Evolutionary conservation across 352 stramenopile genomes (phyloP), one percentile per base, ranked within the genome.

Genomic region (Thalassiosira hispida): DNA sequence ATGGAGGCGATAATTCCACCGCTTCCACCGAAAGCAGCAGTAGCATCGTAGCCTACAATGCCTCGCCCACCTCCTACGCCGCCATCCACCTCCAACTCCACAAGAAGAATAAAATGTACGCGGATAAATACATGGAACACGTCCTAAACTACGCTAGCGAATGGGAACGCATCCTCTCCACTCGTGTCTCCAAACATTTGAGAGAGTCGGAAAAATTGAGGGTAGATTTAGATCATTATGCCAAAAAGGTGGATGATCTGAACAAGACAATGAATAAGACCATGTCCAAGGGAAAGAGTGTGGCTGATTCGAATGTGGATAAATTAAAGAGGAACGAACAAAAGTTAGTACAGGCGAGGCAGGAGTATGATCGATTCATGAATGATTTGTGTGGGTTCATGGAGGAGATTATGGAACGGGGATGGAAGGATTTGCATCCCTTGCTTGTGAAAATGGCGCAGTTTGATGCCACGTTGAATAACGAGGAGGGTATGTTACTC

Each of bases 381-480:
- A 72, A 65, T 47, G 73, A 88, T 64, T 59, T 91, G 49, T 93
- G 83, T 46, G 73, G 83, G 16, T 73, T 90, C 12, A 88, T 93
- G 72, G 85, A 91, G 27, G 87, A 93, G 78, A 69, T 91, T 11
- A 86, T 86, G 38, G 80, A 90, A n/a, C 67, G 87, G 18, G 84
- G 73, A n/a, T 93, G 87, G 87, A 79, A 86, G 46, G 87, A 93
- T 72, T 69, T 93, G 55, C 85, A 93, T 70, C 87, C 87, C 2
- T 27, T 93, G 11, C 63, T 93, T 55, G 68, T 93, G 25, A 93
- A 93, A 52, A 74, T 88, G 44, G 60, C 77, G 0, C 87, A 93
- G 52, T 93, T 93, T 49, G 87, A 93, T 62, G 72, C 80, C n/a
- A 91, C 85, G 0, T 35, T 90, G 5, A 84, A 51, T 42, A 61